Conservation (phyloP, 1,139 yeast species). For the Scheffersomyces insectosa region DNA sequence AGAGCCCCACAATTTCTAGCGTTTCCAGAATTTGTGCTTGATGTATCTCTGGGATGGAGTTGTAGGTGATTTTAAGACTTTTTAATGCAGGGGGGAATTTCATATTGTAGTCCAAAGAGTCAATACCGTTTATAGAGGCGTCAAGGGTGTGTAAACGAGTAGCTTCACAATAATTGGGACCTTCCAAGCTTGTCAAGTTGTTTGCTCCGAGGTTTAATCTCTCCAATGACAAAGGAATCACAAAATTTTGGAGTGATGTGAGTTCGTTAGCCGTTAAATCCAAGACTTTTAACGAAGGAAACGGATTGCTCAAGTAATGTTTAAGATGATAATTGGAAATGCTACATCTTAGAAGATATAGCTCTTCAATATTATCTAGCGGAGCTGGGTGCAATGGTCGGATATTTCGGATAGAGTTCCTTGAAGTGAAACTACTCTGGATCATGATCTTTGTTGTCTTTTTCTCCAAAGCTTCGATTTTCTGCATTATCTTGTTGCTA, state of each 20-base stretch:
- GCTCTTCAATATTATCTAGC: slow-evolving; percentile 16
- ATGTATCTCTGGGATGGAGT: slow-evolving; percentile 11
- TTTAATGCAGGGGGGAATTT: slow-evolving; percentile 15
- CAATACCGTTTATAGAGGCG: slow-evolving; percentile 15
- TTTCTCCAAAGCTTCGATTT: slow-evolving; percentile 14
- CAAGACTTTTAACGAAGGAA: slow-evolving; percentile 12
- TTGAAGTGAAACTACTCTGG: slow-evolving; percentile 10
- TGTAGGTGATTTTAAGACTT: slow-evolving; percentile 17
- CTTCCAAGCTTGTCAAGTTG: slow-evolving; percentile 15
- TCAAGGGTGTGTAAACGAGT: slow-evolving; percentile 10
- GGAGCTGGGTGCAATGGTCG: slow-evolving; percentile 10
- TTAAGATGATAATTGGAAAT: slow-evolving; percentile 12
- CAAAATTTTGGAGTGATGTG: slow-evolving; percentile 13
- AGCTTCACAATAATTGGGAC: slow-evolving; percentile 13
- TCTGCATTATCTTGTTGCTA: slow-evolving; percentile 12
- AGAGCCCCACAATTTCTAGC: slow-evolving; percentile 17
- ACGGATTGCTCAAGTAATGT: slow-evolving; percentile 7
- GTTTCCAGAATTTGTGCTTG: slow-evolving; percentile 13
- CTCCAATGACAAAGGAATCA: slow-evolving; percentile 15
- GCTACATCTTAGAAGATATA: slow-evolving; percentile 20
- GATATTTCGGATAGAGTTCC: slow-evolving; percentile 4
- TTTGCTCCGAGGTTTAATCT: slow-evolving; percentile 18
- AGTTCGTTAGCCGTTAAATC: slow-evolving; percentile 22
- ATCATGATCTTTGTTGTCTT: slow-evolving; percentile 17
- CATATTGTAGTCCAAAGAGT: slow-evolving; percentile 8